phyloP scores from a whole-genome alignment of 2,329 filamentous ascomycete species.

The Venturiaceae sp. region DNA sequence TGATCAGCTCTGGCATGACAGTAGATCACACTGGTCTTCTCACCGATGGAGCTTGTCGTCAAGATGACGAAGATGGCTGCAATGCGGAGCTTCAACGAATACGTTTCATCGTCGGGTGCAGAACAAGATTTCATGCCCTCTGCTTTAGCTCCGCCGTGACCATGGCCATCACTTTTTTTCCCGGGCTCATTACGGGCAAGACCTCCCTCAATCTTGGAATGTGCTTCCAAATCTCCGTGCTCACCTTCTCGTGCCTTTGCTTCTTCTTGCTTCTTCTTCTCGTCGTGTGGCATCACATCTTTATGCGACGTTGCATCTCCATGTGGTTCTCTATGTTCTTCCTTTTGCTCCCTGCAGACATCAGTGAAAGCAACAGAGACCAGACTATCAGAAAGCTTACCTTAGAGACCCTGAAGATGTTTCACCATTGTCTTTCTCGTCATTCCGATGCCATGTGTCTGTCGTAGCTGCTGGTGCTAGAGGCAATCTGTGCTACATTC shows the following conservation, averaged over 20 bases:
- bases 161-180: background rate
- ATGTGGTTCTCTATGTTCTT: background rate
- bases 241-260: background rate
- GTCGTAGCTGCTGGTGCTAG: background rate
- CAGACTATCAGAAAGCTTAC: too few relatives aligned
- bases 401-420: too few relatives aligned
- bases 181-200: too few relatives aligned
- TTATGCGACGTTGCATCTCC: background rate
- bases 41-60: conserved; percentile 1
- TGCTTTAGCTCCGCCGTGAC: too few relatives aligned
- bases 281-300: background rate
- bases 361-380: too few relatives aligned
- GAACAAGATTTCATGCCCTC: background rate
- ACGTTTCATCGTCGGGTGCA: background rate
- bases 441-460: background rate
- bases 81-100: background rate
- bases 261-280: background rate
- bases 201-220: background rate
- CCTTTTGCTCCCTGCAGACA: background rate
- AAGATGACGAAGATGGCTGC: background rate
- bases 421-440: too few relatives aligned
- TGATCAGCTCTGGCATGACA: too few relatives aligned
- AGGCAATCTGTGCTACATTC: too few relatives aligned
- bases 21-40: conserved; percentile 19
- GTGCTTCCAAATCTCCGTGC: background rate